These are phyloP conservation scores for Myxozyma udenii DNA, from an alignment of 805 yeast species.

Conservation along the genomic window DNA sequence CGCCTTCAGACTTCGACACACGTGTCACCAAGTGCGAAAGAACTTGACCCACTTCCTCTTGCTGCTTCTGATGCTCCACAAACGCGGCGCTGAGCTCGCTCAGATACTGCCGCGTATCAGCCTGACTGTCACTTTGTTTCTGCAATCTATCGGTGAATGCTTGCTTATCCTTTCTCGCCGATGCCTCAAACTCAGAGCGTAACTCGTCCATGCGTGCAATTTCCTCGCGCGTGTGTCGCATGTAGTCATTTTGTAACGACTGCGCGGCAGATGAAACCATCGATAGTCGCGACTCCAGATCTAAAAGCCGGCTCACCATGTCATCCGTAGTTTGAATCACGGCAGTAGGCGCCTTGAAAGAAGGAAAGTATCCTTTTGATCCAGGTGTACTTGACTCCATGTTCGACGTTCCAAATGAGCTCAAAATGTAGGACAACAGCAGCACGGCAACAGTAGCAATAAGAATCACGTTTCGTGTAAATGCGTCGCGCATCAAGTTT, in stretches of 20 bases:
- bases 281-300: constrained; percentile 12
- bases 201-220: neutral
- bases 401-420: too few relatives aligned
- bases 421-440: too few relatives aligned
- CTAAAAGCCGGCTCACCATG: constrained; percentile 8
- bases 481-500: too few relatives aligned
- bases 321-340: constrained; percentile 15
- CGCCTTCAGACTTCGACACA: neutral
- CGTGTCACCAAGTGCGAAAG: neutral
- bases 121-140: neutral
- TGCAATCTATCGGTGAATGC: neutral
- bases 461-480: too few relatives aligned
- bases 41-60: constrained; percentile 1
- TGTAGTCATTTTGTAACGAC: constrained; percentile 7
- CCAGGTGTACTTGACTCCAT: too few relatives aligned
- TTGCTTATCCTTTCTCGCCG: constrained; percentile 1
- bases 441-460: too few relatives aligned
- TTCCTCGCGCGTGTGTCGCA: neutral
- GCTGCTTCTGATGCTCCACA: neutral
- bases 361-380: neutral
- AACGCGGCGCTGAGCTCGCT: neutral
- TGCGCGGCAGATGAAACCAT: constrained; percentile 6
- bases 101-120: constrained; percentile 1
- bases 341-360: constrained; percentile 4
- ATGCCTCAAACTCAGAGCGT: neutral